Evolutionary conservation across 1,284 basidiomycete genomes (phyloP), one percentile per base, ranked within the genome.

Genomic region (Ceratobasidium sp.): DNA sequence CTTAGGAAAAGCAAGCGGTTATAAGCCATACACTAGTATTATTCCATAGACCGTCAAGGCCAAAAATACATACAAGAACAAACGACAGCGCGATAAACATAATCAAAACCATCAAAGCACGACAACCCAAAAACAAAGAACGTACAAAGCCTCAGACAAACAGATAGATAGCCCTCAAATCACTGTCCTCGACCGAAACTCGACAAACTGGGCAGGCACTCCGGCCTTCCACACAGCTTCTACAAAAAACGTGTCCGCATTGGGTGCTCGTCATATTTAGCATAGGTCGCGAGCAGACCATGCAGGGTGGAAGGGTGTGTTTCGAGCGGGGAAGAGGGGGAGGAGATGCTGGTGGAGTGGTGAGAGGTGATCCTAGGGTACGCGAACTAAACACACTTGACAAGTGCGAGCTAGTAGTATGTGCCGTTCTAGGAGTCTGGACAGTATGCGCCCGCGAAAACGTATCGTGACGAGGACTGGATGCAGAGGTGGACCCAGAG

Each of bases 171-270:
- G 66, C 66, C 41, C 66, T 69, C 41, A 69, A 32, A 43, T 69
- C 66, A 28, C 23, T 30, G 52, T 69, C 66, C 41, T 69, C 35
- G 1, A 57, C 43, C 11, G 50, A 43, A n/a, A 23, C 50, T 38
- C 38, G 26, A 16, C 66, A 69, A 30, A 30, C 52, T 18, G 66
- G 66, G 21, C 66, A 69, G n/a, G 38, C 50, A 13, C 9, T 57
- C 26, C 66, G 66, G 41, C 66, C 66, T 50, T 69, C 41, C 26
- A 69, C 43, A 44, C 66, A 69, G 16, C 52, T 38, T 32, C 50
- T 52, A 44, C 66, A 69, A 57, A 69, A 69, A 16, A 69, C 66
- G 21, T 69, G 66, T 28, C 66, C 66, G 32, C 66, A 69, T 32
- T 16, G 66, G 13, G 66, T 57, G 52, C 66, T 69, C 23, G 66